phyloP scores from a whole-genome alignment of 768 basidiomycete genomes.

The Boletus sp. region DNA sequence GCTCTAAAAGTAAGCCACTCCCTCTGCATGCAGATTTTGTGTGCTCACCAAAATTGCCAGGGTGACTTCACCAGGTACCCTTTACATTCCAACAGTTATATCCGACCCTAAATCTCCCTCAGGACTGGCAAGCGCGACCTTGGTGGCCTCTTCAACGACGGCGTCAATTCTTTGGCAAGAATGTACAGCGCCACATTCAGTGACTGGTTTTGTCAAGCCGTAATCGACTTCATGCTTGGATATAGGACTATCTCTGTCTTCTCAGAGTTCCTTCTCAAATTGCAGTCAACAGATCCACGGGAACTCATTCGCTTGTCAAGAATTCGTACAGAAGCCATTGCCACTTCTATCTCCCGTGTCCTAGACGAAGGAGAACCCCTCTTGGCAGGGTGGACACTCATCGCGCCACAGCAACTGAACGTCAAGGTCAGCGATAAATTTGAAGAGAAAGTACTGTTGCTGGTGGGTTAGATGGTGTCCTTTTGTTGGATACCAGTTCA shows the following conservation, averaged over 20 bases:
- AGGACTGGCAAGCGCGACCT: conserved; percentile 97
- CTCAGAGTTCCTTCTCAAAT: conserved; percentile 85
- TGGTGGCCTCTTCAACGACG: conserved; percentile 89
- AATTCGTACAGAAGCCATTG: conserved; percentile 89
- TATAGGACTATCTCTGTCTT: conserved; percentile 85
- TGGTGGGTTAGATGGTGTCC: conserved; percentile 51
- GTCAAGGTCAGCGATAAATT: conserved; percentile 71
- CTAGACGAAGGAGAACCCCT: conserved; percentile 73
- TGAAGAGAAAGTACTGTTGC: conserved; percentile 89
- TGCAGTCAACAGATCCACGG: conserved; percentile 89
- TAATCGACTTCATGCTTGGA: conserved; percentile 89
- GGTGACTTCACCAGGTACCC: conserved; percentile 82
- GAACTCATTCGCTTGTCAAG: conserved; percentile 85
- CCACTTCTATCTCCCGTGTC: conserved; percentile 77
- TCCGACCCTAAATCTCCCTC: conserved; percentile 4
- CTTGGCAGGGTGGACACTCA: conserved; percentile 87
- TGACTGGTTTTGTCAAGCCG: conserved; percentile 97
- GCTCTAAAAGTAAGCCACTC: conserved; percentile 74
- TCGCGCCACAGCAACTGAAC: conserved; percentile 78
- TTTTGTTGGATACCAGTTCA: conserved; percentile 1
- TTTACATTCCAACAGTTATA: neutral
- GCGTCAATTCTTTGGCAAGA: conserved; percentile 89
- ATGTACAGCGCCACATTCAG: conserved; percentile 88
- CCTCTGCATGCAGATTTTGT: neutral
- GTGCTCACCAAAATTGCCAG: conserved; percentile 34